These are phyloP conservation scores for Aspergillus udagawae DNA, from an alignment of 2,329 filamentous ascomycete genomes.

Conservation along the genomic window DNA sequence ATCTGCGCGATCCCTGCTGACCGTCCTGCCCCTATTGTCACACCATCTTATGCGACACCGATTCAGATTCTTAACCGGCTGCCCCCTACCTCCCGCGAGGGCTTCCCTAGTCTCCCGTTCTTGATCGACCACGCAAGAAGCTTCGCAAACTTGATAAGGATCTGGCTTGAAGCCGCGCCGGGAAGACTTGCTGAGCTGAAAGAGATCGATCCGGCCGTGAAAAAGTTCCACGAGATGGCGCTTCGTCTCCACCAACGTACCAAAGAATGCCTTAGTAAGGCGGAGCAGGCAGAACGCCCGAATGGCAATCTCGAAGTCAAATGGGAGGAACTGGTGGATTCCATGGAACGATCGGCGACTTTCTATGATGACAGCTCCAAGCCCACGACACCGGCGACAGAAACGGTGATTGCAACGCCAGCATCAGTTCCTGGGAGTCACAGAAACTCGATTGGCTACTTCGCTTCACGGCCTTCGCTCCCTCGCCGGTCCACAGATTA, in stretches of 20 bases:
- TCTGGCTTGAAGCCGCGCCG: slow-evolving; percentile 43
- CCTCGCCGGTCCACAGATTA: slow-evolving; percentile 38
- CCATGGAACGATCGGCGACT: slow-evolving; percentile 42
- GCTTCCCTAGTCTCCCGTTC: slow-evolving; percentile 88
- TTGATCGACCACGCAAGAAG: slow-evolving; percentile 85
- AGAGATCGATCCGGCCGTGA: slow-evolving; percentile 35
- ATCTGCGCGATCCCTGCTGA: slow-evolving; percentile 80
- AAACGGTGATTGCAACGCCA: slow-evolving; percentile 26
- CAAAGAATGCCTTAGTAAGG: slow-evolving; percentile 43
- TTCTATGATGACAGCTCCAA: slow-evolving; percentile 40
- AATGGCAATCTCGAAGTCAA: slow-evolving; percentile 44
- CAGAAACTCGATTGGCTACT: slow-evolving; percentile 41
- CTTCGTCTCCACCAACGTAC: slow-evolving; percentile 41
- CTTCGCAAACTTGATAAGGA: slow-evolving; percentile 74
- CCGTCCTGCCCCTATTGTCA: slow-evolving; percentile 59
- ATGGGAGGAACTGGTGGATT: slow-evolving; percentile 48
- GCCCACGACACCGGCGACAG: slow-evolving; percentile 34
- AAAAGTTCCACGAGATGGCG: slow-evolving; percentile 43
- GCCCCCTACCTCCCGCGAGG: slow-evolving; percentile 76
- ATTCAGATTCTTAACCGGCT: slow-evolving; percentile 83
- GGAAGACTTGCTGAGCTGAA: slow-evolving; percentile 36
- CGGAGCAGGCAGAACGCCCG: slow-evolving; percentile 47
- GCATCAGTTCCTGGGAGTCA: slow-evolving; percentile 31
- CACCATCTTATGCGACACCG: slow-evolving; percentile 87
- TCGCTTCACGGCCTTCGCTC: slow-evolving; percentile 34